These are phyloP conservation scores for Letharia lupina DNA, from an alignment of 495 filamentous ascomycete species.

Conservation along the genomic window DNA sequence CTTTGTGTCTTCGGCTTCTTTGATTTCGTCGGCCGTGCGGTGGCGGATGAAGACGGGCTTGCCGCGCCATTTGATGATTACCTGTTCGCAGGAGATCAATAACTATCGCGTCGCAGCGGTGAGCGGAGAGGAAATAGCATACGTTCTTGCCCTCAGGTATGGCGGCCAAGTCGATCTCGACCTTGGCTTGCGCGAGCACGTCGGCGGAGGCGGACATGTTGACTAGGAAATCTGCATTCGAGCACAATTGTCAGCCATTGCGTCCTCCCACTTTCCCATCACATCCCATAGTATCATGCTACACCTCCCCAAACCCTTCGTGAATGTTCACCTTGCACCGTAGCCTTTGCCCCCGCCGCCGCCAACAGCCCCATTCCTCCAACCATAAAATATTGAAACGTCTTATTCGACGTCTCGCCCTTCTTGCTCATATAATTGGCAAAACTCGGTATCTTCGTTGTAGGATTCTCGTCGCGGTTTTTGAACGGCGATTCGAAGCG, in stretches of 20 bases:
- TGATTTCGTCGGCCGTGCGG: conserved; percentile 80
- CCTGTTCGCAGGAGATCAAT: conserved; percentile 39
- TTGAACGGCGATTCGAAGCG: conserved; percentile 47
- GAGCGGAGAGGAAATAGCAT: conserved; percentile 31
- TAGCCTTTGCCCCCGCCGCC: conserved; percentile 90
- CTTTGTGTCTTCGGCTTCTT: conserved; percentile 70
- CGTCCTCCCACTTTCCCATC: conserved; percentile 5
- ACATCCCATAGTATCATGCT: conserved; percentile 4
- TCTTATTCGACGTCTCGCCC: conserved; percentile 58
- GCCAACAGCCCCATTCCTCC: conserved; percentile 85
- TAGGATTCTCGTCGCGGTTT: conserved; percentile 36
- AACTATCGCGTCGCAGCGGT: neutral
- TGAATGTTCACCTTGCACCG: conserved; percentile 75
- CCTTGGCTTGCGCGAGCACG: conserved; percentile 97
- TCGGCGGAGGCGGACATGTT: conserved; percentile 99
- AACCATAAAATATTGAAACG: conserved; percentile 97
- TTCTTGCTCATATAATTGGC: conserved; percentile 70
- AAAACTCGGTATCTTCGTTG: conserved; percentile 80
- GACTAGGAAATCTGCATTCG: conserved; percentile 80
- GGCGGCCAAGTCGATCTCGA: conserved; percentile 83
- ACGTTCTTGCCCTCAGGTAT: conserved; percentile 99
- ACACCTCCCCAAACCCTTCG: neutral
- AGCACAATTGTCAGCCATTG: conserved; percentile 6
- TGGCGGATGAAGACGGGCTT: conserved; percentile 99
- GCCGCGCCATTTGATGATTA: conserved; percentile 99